phyloP scores from a whole-genome alignment of 2,329 filamentous ascomycete genomes.

The Colletotrichum sp. region DNA sequence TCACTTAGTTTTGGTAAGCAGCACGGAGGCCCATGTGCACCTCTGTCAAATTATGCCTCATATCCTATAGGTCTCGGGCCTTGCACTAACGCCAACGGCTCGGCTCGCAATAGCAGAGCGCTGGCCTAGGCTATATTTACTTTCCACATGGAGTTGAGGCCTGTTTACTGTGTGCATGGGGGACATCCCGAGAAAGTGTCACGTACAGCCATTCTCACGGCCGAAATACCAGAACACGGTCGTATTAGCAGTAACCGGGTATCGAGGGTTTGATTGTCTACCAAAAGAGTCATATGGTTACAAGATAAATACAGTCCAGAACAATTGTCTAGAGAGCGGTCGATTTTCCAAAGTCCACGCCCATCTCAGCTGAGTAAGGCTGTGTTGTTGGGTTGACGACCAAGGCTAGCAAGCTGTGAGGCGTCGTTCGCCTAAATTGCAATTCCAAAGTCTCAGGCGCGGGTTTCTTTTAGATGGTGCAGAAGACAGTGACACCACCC shows the following conservation, averaged over 20 bases:
- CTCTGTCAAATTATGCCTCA: not conserved
- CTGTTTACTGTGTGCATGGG: too few relatives aligned
- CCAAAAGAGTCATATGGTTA: not conserved
- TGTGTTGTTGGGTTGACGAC: too few relatives aligned
- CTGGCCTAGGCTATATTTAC: too few relatives aligned
- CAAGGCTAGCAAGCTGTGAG: not conserved
- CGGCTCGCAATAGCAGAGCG: not conserved
- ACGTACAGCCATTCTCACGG: not conserved
- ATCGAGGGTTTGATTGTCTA: not conserved
- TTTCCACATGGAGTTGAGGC: too few relatives aligned
- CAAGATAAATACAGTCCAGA: not conserved
- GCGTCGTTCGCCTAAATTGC: not conserved
- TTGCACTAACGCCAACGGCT: not conserved
- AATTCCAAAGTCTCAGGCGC: not conserved
- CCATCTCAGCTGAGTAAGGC: too few relatives aligned
- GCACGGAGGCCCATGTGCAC: rapidly evolving
- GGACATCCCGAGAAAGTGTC: too few relatives aligned
- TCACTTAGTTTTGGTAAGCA: not conserved
- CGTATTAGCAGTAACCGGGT: rapidly evolving
- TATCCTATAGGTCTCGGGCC: not conserved
- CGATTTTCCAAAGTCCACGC: too few relatives aligned
- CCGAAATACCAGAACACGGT: not conserved
- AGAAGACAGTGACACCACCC: not conserved
- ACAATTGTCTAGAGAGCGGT: not conserved
- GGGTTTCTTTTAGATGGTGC: not conserved